Evolutionary conservation across 768 basidiomycete species (phyloP).

Genomic region (Collybia sordida): DNA sequence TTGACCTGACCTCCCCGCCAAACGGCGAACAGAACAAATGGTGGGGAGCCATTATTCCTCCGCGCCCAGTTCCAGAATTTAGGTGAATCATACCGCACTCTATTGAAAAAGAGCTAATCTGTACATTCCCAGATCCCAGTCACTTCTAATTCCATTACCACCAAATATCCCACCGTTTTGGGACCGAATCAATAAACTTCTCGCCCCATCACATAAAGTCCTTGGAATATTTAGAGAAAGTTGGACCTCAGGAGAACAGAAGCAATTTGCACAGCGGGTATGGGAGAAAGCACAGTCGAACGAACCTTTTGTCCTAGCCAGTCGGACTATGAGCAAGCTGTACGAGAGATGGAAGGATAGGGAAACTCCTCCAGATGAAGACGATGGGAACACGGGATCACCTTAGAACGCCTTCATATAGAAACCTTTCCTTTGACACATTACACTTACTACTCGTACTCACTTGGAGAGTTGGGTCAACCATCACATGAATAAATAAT

Average conservation of each 20-base stretch:
- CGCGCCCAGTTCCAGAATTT: slow-evolving; percentile 37
- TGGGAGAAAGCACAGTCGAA: slow-evolving; percentile 65
- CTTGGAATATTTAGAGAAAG: slow-evolving; percentile 53
- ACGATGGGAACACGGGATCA: slow-evolving; percentile 27
- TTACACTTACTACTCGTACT: too few species aligned
- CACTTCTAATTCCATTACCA: slow-evolving; percentile 59
- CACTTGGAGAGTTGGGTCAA: too few species aligned
- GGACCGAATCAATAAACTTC: slow-evolving; percentile 50
- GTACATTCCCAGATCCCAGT: slow-evolving; percentile 36
- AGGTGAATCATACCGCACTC: slow-evolving; percentile 27
- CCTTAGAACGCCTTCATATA: slow-evolving; percentile 9
- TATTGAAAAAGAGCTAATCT: slow-evolving; percentile 1
- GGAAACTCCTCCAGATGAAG: slow-evolving; percentile 37
- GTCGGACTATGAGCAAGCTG: slow-evolving; percentile 35
- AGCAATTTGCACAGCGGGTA: slow-evolving; percentile 52
- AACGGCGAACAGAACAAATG: slow-evolving; percentile 27
- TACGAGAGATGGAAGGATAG: slow-evolving; percentile 48
- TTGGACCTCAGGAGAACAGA: slow-evolving; percentile 56
- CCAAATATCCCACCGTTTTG: slow-evolving; percentile 54
- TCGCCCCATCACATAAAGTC: slow-evolving; percentile 55
- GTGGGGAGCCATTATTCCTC: slow-evolving; percentile 42
- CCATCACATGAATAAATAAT: too few species aligned
- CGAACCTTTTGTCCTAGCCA: slow-evolving; percentile 56
- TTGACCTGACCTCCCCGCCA: slow-evolving; percentile 13
- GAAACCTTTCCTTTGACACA: background rate